A percentile compares a stretch with the other conserved stretches of the same genome.
Conservation (phyloP, 495 filamentous ascomycete genomes). For the Hyaloscypha variabilis region DNA sequence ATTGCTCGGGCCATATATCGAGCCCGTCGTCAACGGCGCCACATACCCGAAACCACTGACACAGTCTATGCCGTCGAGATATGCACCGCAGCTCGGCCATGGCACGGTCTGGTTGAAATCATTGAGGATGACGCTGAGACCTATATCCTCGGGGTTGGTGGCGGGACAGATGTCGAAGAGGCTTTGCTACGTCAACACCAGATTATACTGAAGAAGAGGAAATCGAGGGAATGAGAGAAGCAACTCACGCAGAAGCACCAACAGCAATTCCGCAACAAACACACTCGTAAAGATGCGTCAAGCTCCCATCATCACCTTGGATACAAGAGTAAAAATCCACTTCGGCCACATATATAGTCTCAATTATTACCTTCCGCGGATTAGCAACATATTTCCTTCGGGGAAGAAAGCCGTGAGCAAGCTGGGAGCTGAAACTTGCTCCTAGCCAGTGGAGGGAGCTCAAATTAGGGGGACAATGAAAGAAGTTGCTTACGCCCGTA, state of each 20-base stretch:
- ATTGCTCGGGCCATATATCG: constrained; percentile 10
- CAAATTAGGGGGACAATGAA: too few species aligned
- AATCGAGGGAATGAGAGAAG: background rate
- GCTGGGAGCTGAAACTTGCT: too few species aligned
- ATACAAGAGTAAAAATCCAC: background rate
- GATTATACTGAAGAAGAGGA: background rate
- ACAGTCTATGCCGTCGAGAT: constrained; percentile 3
- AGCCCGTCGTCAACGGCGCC: constrained; percentile 2
- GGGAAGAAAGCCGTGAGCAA: too few species aligned
- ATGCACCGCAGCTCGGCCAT: constrained; percentile 7
- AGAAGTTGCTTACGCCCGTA: too few species aligned
- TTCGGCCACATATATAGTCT: background rate
- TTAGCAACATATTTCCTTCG: too few species aligned
- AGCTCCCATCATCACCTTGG: background rate
- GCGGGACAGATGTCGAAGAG: constrained; percentile 18
- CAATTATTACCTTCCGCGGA: background rate
- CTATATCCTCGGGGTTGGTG: constrained; percentile 9
- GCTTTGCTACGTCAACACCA: background rate
- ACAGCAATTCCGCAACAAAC: constrained; percentile 12
- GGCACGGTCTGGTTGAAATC: background rate
- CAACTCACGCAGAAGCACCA: constrained; percentile 5
- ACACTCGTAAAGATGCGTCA: background rate
- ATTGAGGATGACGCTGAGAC: background rate
- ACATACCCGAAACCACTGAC: constrained; percentile 2
- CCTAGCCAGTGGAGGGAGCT: too few species aligned